Evolutionary conservation across 352 stramenopile species (phyloP).

Genomic region (Phytophthora pinifolia): DNA sequence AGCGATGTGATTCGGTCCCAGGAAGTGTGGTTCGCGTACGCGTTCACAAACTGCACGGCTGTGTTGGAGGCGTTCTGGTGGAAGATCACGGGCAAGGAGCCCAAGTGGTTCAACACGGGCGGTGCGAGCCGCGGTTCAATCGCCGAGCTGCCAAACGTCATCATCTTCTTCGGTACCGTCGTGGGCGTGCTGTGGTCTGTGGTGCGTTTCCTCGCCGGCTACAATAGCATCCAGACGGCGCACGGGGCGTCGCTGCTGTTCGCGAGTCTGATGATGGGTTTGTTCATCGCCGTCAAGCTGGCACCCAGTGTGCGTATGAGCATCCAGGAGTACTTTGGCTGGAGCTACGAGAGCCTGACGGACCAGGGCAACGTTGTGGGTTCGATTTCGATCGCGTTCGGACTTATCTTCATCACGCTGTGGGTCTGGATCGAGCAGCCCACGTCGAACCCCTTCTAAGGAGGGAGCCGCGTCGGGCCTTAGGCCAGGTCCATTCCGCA

Average conservation of each 20-base stretch:
- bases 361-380: slow-evolving; percentile 86
- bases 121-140: slow-evolving; percentile 64
- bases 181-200: slow-evolving; percentile 71
- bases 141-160: slow-evolving; percentile 72
- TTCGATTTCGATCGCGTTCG: slow-evolving; percentile 68
- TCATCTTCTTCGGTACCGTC: slow-evolving; percentile 72
- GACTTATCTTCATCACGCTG: slow-evolving; percentile 76
- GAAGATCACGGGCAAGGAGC: slow-evolving; percentile 83
- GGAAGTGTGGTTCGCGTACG: slow-evolving; percentile 84
- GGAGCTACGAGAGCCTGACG: slow-evolving; percentile 84
- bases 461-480: slow-evolving; percentile 9
- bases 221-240: slow-evolving; percentile 74
- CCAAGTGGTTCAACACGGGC: slow-evolving; percentile 81
- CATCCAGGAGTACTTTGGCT: slow-evolving; percentile 89
- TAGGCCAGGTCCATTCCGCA: slow-evolving; percentile 17
- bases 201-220: slow-evolving; percentile 77
- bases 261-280: slow-evolving; percentile 77
- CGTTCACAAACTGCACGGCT: slow-evolving; percentile 79
- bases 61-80: slow-evolving; percentile 80
- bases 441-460: slow-evolving; percentile 78
- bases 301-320: slow-evolving; percentile 82
- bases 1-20: slow-evolving; percentile 83
- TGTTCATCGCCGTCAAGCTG: slow-evolving; percentile 82
- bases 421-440: slow-evolving; percentile 86
- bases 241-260: slow-evolving; percentile 76